A percentile compares a stretch with the other conserved stretches of the same genome.
Conservation (phyloP, 495 filamentous ascomycete species). For the Penicillium desertorum region DNA sequence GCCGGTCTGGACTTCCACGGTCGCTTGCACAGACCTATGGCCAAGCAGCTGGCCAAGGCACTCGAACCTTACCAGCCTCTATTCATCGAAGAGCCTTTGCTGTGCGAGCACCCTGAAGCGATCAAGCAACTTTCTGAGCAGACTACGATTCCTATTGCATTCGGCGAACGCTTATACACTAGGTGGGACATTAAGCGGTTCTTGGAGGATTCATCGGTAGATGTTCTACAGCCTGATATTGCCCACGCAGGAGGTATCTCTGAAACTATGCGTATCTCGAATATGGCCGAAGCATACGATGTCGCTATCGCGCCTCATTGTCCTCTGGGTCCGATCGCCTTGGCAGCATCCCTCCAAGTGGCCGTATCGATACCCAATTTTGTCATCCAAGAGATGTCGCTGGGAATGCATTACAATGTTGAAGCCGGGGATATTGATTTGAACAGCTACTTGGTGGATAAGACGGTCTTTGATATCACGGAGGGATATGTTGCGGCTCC, state of each 20-base stretch:
- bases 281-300: constrained; percentile 76
- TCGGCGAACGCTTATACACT: constrained; percentile 72
- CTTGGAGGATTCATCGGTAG: constrained; percentile 66
- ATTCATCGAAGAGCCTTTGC: constrained; percentile 78
- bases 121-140: constrained; percentile 64
- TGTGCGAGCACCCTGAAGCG: constrained; percentile 69
- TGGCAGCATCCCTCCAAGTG: constrained; percentile 73
- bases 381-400: constrained; percentile 78
- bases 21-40: constrained; percentile 77
- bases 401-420: constrained; percentile 79
- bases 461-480: constrained; percentile 60
- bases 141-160: constrained; percentile 68
- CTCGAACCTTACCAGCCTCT: constrained; percentile 70
- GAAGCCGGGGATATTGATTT: constrained; percentile 64
- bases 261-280: constrained; percentile 67
- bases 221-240: constrained; percentile 77
- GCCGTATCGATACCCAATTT: constrained; percentile 69
- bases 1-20: constrained; percentile 79
- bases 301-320: constrained; percentile 79
- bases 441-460: constrained; percentile 65
- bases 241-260: constrained; percentile 77
- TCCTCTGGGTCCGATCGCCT: constrained; percentile 72
- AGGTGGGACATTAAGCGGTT: constrained; percentile 78
- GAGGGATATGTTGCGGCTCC: constrained; percentile 67
- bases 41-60: constrained; percentile 72